Percentiles rank a stretch among this genome's conserved stretches.
phyloP scores from a whole-genome alignment of 495 filamentous ascomycete genomes.

The Penicillium paradoxum region DNA sequence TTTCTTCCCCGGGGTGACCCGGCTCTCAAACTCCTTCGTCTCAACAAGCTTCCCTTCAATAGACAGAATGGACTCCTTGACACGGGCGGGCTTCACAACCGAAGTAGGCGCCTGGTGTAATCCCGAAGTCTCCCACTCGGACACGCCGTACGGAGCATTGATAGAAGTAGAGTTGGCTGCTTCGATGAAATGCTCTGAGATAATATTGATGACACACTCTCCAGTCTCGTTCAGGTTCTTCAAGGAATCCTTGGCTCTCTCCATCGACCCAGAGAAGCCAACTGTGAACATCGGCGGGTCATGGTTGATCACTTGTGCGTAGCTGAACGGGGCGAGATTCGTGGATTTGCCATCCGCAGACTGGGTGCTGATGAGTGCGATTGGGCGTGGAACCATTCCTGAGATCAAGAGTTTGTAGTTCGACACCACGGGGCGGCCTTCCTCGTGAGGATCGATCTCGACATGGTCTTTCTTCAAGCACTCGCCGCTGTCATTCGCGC shows the following conservation, averaged over 20 bases:
- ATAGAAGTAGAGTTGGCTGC: slow-evolving; percentile 77
- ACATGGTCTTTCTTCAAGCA: slow-evolving; percentile 58
- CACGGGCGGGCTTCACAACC: slow-evolving; percentile 65
- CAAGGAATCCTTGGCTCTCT: slow-evolving; percentile 69
- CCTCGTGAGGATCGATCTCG: slow-evolving; percentile 75
- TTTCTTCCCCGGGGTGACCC: slow-evolving; percentile 61
- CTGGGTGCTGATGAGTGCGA: slow-evolving; percentile 59
- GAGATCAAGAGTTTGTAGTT: slow-evolving; percentile 96
- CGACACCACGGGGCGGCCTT: slow-evolving; percentile 58
- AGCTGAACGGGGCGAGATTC: slow-evolving; percentile 86
- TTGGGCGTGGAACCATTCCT: slow-evolving; percentile 77
- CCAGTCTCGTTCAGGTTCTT: slow-evolving; percentile 63
- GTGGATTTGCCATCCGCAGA: slow-evolving; percentile 53
- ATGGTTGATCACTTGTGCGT: slow-evolving; percentile 76
- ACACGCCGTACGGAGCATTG: slow-evolving; percentile 72
- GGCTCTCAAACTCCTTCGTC: slow-evolving; percentile 70
- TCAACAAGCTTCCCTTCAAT: slow-evolving; percentile 76
- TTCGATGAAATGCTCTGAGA: slow-evolving; percentile 79
- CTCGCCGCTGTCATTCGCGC: slow-evolving; percentile 60
- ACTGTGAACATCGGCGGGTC: slow-evolving; percentile 89
- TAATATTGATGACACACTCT: slow-evolving; percentile 82
- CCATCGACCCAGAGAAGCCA: slow-evolving; percentile 54
- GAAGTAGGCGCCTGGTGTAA: slow-evolving; percentile 64
- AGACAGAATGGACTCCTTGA: slow-evolving; percentile 74
- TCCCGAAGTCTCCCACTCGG: slow-evolving; percentile 78